These are phyloP conservation scores for Hemisphaericaspora nanyangensis DNA, from an alignment of 805 yeast genomes.

Conservation along the genomic window DNA sequence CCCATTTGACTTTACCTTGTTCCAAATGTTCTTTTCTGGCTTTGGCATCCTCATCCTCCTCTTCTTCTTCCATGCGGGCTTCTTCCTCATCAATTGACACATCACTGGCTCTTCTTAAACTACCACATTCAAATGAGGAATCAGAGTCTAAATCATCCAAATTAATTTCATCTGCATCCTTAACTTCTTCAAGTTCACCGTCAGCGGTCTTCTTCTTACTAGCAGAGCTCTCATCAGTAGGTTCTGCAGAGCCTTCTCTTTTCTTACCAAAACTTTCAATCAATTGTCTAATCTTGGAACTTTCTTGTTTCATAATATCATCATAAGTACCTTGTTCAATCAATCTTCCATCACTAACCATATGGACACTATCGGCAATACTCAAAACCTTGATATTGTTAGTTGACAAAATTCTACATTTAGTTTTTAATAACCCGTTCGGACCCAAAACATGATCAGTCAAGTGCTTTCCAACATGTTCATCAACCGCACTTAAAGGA, in stretches of 20 bases:
- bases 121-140: conserved; percentile 24
- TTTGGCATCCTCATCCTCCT: conserved; percentile 33
- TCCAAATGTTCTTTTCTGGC: conserved; percentile 75
- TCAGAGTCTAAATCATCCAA: conserved; percentile 32
- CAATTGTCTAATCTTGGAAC: conserved; percentile 49
- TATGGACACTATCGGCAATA: conserved; percentile 64
- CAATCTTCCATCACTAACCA: conserved; percentile 67
- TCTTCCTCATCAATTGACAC: conserved; percentile 42
- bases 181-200: conserved; percentile 10
- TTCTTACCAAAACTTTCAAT: conserved; percentile 61
- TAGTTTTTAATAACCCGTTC: conserved; percentile 67
- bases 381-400: conserved; percentile 80
- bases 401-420: conserved; percentile 79
- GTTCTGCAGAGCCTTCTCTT: conserved; percentile 11
- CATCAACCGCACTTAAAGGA: conserved; percentile 94
- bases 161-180: conserved; percentile 13
- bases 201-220: conserved; percentile 18
- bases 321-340: conserved; percentile 63
- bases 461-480: conserved; percentile 88
- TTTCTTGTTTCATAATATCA: conserved; percentile 43
- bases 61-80: conserved; percentile 23
- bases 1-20: conserved; percentile 91
- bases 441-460: conserved; percentile 81
- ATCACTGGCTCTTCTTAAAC: conserved; percentile 64
- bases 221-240: conserved; percentile 12